A percentile compares a stretch with the other conserved stretches of the same genome.
phyloP scores from a whole-genome alignment of 179 eudicot genomes.

The Heliamphora pulchella region DNA sequence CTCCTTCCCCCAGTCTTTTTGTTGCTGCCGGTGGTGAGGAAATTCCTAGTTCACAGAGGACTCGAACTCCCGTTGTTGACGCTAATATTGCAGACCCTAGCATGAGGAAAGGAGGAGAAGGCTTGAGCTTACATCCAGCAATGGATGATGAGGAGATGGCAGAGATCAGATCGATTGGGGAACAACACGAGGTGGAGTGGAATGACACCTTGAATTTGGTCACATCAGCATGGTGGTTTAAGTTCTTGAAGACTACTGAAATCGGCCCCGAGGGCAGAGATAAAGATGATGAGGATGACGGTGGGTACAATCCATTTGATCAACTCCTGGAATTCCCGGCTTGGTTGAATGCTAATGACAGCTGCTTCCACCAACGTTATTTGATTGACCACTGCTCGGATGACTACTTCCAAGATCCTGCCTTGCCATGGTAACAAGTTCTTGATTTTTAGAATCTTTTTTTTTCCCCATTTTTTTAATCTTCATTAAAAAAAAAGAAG shows the following conservation, averaged over 20 bases:
- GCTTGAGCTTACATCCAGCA: conserved; percentile 36
- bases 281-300: background rate
- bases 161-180: conserved; percentile 59
- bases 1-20: conserved; percentile 26
- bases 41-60: too few relatives aligned
- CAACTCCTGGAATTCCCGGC: conserved; percentile 57
- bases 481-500: too few relatives aligned
- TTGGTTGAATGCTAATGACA: conserved; percentile 50
- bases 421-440: conserved; percentile 60
- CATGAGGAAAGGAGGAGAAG: conserved; percentile 16
- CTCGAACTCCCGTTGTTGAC: too few relatives aligned
- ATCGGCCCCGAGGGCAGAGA: conserved; percentile 21
- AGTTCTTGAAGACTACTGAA: conserved; percentile 43
- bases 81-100: too few relatives aligned
- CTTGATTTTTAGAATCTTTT: background rate
- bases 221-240: conserved; percentile 76
- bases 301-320: conserved; percentile 29
- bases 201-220: conserved; percentile 65
- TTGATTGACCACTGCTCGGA: conserved; percentile 35
- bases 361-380: conserved; percentile 24
- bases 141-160: conserved; percentile 72
- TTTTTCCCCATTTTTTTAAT: background rate
- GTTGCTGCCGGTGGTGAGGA: too few relatives aligned
- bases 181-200: conserved; percentile 79
- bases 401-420: conserved; percentile 38